phyloP scores from a whole-genome alignment of 1,284 basidiomycete species.

The Mycosarcoma mackinlayi region DNA sequence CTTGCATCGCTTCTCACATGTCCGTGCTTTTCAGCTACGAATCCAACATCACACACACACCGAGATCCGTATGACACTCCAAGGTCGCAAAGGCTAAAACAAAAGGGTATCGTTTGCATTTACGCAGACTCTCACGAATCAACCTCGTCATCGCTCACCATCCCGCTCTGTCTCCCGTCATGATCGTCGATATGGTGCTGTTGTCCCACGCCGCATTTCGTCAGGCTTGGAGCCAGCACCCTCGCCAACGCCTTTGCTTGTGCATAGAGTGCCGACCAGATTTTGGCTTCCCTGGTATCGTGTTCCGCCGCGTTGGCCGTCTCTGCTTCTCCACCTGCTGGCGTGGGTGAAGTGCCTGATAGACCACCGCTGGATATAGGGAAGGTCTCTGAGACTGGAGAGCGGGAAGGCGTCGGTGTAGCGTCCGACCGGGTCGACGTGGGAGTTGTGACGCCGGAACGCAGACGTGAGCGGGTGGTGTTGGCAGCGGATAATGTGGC shows the following conservation, averaged over 20 bases:
- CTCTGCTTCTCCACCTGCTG: not conserved
- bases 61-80: not conserved
- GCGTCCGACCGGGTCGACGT: constrained; percentile 22
- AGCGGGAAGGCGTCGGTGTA: constrained; percentile 23
- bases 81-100: too few species aligned
- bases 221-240: constrained; percentile 35
- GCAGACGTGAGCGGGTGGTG: constrained; percentile 21
- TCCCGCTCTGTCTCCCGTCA: constrained; percentile 15
- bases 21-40: too few species aligned
- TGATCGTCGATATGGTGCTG: constrained; percentile 13
- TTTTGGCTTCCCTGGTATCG: constrained; percentile 19
- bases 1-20: not conserved
- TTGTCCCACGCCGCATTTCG: constrained; percentile 30
- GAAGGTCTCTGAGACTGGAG: constrained; percentile 38
- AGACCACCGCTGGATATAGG: constrained; percentile 3
- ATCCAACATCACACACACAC: too few species aligned
- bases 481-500: constrained; percentile 28
- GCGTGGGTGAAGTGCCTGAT: not conserved
- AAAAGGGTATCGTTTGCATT: too few species aligned
- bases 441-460: constrained; percentile 35
- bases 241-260: constrained; percentile 44
- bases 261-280: constrained; percentile 35
- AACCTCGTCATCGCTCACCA: constrained; percentile 33
- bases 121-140: constrained; percentile 4
- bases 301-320: constrained; percentile 1